phyloP scores from a whole-genome alignment of 768 basidiomycete species.

The Mycena sanguinolenta region DNA sequence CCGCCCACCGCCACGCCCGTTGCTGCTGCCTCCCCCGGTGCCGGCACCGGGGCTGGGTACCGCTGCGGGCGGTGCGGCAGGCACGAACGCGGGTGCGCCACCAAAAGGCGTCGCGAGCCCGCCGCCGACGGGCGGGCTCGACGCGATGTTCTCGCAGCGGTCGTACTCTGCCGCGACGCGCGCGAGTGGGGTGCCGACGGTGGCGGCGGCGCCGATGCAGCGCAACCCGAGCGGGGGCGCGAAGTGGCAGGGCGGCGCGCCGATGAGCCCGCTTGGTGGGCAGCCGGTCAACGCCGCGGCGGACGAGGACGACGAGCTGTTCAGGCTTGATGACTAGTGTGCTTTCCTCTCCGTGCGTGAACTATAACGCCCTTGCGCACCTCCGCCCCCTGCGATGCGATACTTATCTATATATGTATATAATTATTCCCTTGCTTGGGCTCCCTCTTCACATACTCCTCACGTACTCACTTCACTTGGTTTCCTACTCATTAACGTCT shows the following conservation, averaged over 20 bases:
- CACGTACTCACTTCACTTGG: background rate
- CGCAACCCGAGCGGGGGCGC: conserved; percentile 51
- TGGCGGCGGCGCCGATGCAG: conserved; percentile 31
- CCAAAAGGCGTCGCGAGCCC: conserved; percentile 32
- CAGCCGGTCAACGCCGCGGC: conserved; percentile 66
- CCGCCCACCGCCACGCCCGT: conserved; percentile 6
- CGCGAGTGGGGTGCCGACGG: conserved; percentile 26
- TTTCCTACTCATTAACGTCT: background rate
- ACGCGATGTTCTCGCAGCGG: conserved; percentile 68
- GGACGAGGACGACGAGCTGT: conserved; percentile 76
- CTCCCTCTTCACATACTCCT: background rate
- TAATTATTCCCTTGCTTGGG: conserved; percentile 25
- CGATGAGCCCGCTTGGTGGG: conserved; percentile 72
- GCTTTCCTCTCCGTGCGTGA: too few species aligned
- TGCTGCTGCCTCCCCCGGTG: background rate
- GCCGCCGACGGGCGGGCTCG: conserved; percentile 47
- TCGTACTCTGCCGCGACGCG: conserved; percentile 64
- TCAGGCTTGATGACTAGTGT: conserved; percentile 46
- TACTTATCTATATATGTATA: conserved; percentile 20
- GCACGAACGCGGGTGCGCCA: background rate
- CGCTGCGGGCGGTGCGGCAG: too few species aligned
- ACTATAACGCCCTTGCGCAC: too few species aligned
- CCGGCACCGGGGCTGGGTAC: too few species aligned
- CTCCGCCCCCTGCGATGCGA: background rate
- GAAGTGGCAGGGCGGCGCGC: conserved; percentile 47